A percentile compares a stretch with the other conserved stretches of the same genome.
Evolutionary conservation across 208 protist species (phyloP).

Genomic region (Trypanosoma melophagium): DNA sequence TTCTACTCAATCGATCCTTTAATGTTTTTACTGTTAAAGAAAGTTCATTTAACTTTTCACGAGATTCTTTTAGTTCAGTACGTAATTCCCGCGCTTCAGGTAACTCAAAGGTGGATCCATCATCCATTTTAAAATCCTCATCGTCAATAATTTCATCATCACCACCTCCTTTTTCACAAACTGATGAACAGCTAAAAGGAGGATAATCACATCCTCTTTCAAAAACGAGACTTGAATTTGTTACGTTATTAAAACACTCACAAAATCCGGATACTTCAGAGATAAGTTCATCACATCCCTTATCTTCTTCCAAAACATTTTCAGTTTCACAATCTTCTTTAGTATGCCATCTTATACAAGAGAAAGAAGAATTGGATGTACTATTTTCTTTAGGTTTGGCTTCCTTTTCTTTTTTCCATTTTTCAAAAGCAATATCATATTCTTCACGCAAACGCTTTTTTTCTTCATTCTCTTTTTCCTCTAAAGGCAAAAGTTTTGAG

Average conservation of each 20-base stretch:
- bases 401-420: slow-evolving; percentile 12
- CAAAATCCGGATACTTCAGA: slow-evolving; percentile 48
- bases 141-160: slow-evolving; percentile 12
- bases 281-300: slow-evolving; percentile 44
- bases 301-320: slow-evolving; percentile 24
- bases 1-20: slow-evolving; percentile 12
- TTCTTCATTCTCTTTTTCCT: slow-evolving; percentile 35
- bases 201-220: slow-evolving; percentile 40
- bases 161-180: slow-evolving; percentile 45
- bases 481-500: slow-evolving; percentile 22
- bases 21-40: slow-evolving; percentile 16
- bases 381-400: slow-evolving; percentile 6
- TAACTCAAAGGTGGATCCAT: slow-evolving; percentile 29
- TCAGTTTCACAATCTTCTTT: slow-evolving; percentile 37
- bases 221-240: slow-evolving; percentile 10
- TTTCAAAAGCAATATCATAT: slow-evolving; percentile 30
- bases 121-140: slow-evolving; percentile 17
- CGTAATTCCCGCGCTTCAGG: slow-evolving; percentile 32
- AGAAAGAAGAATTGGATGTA: background rate
- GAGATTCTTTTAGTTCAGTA: slow-evolving; percentile 24
- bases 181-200: slow-evolving; percentile 42
- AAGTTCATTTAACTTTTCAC: slow-evolving; percentile 22
- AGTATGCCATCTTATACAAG: slow-evolving; percentile 46
- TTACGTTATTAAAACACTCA: slow-evolving; percentile 34
- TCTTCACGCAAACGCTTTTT: slow-evolving; percentile 22